phyloP scores from a whole-genome alignment of 202 grass and related monocot species.

The Bolboschoenoplectus hybrid region DNA sequence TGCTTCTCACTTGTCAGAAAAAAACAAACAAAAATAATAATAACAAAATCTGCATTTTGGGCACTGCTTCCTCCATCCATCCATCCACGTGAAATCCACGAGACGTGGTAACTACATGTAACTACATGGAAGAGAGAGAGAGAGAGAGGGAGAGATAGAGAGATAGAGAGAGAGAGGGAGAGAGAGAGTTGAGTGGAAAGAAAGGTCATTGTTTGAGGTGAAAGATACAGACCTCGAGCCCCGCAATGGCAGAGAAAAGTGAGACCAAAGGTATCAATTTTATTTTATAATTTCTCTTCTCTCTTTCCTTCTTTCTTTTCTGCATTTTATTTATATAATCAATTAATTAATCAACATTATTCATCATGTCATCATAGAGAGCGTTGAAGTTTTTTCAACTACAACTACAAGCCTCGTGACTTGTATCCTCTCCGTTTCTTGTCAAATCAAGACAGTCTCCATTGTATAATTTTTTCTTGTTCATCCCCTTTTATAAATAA shows the following conservation, averaged over 20 bases:
- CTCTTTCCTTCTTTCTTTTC: not conserved
- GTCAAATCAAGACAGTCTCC: not conserved
- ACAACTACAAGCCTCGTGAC: not conserved
- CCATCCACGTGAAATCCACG: slow-evolving; percentile 11
- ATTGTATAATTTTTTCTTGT: not conserved
- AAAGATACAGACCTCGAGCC: slow-evolving; percentile 39
- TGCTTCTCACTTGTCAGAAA: too few relatives aligned
- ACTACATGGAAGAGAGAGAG: not conserved
- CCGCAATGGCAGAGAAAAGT: slow-evolving; percentile 39
- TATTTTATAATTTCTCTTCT: not conserved
- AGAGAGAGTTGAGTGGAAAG: slow-evolving; percentile 11
- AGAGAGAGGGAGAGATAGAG: not conserved
- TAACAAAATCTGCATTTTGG: not conserved
- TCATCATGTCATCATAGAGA: slow-evolving; percentile 21
- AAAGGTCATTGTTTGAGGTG: slow-evolving; percentile 31
- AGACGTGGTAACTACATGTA: slow-evolving; percentile 2
- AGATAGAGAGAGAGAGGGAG: not conserved
- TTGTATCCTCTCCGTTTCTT: slow-evolving; percentile 23
- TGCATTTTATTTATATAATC: not conserved
- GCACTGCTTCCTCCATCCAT: not conserved
- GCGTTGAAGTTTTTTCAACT: not conserved
- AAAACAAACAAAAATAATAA: not conserved
- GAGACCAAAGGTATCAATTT: slow-evolving; percentile 34
- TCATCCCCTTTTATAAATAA: too few relatives aligned
- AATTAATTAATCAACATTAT: not conserved